Conservation (phyloP, 2,329 filamentous ascomycete genomes). For the Aspergillus tanneri region DNA sequence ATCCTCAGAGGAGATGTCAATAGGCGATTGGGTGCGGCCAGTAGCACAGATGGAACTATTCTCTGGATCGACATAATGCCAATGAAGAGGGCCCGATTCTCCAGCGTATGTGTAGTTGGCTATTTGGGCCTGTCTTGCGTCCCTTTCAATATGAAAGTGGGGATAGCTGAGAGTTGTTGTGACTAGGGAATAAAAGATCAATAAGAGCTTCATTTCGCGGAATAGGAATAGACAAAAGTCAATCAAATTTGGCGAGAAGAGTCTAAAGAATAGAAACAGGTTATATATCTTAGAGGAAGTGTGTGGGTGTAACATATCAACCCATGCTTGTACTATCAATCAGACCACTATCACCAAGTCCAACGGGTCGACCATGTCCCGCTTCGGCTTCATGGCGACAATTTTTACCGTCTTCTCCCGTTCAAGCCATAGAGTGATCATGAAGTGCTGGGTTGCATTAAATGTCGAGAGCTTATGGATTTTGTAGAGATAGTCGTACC, state of each 20-base stretch:
- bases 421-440: too few relatives aligned
- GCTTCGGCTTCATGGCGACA: not conserved
- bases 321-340: not conserved
- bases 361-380: not conserved
- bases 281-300: not conserved
- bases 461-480: too few relatives aligned
- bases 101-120: slow-evolving; percentile 14
- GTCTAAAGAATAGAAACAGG: not conserved
- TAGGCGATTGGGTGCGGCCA: slow-evolving; percentile 57
- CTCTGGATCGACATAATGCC: slow-evolving; percentile 47
- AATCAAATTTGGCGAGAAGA: not conserved
- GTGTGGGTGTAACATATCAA: not conserved
- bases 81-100: slow-evolving; percentile 52
- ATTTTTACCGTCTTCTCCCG: not conserved
- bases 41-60: slow-evolving; percentile 49
- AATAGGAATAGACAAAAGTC: too few relatives aligned
- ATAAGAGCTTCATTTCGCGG: not conserved
- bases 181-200: not conserved
- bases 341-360: not conserved
- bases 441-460: too few relatives aligned
- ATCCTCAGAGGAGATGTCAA: slow-evolving; percentile 46
- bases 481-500: too few relatives aligned
- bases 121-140: not conserved
- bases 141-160: not conserved
- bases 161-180: not conserved